Evolutionary conservation across 257 asterid species (phyloP), one percentile per base, ranked within the genome.

Genomic region (Solanum clarkiae): DNA sequence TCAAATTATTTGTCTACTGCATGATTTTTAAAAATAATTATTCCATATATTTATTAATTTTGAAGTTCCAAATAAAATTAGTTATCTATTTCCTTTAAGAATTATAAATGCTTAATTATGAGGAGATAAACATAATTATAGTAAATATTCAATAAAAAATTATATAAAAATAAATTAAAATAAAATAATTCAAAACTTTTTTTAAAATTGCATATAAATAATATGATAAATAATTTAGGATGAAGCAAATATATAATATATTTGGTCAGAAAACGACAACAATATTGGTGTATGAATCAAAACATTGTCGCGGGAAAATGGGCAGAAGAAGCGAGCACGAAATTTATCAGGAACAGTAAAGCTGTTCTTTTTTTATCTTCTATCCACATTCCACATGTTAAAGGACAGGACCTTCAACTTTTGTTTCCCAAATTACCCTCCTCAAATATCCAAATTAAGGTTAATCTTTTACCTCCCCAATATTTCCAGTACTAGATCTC

Each of bases 341-440:
- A 82, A 84, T 84, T 47, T 63, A 75, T 85, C 86, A 55, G 47
- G 83, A 2, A 17, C 86, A 42, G 85, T 92, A 92, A 92, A 93
- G 89, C 92, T 91, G 92, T 6, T 18, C 40, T 15, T 51, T 54
- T 11, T 70, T 40, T 14, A 44, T 60, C 85, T 62, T 24, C 91
- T 55, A 88, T 71, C 62, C 92, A 89, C 95, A 90, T 91, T 71
- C 62, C 92, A 89, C 95, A 90, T 91, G 94, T 82, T 88, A 87
- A 55, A 49, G 88, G 24, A 72, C 84, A 90, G 86, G 84, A 87
- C 90, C 60, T 72, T 53, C 16, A 62, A 8, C 16, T 47, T n/a
- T 5, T 9, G 59, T n/a, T 89, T 68, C 87, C 92, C 18, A 75
- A 75, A 90, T 22, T 86, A 84, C 87, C 95, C 91, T 36, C 85